phyloP scores from a whole-genome alignment of 176 grass and related monocot genomes.

The Carex parvula region DNA sequence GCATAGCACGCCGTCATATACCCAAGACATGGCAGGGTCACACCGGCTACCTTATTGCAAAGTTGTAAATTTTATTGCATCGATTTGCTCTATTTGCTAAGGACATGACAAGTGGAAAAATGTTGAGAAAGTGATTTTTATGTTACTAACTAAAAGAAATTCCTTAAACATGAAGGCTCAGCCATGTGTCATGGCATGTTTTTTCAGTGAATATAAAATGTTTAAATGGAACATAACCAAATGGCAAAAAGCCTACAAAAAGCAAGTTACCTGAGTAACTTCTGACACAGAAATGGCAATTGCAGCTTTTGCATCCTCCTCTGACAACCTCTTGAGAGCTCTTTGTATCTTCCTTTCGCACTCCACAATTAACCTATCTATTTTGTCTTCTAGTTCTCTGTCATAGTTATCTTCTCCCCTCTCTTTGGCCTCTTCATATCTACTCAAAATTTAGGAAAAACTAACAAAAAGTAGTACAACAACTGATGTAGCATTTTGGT shows the following conservation, averaged over 20 bases:
- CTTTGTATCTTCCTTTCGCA: constrained; percentile 98
- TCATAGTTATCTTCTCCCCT: constrained; percentile 86
- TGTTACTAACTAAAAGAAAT: not conserved
- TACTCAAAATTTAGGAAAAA: constrained; percentile 61
- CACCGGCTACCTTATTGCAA: not conserved
- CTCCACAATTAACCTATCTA: constrained; percentile 91
- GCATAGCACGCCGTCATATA: not conserved
- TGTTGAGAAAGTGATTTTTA: not conserved
- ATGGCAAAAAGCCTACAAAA: constrained; percentile 10
- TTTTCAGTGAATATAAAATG: constrained; percentile 7
- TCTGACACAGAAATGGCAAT: constrained; percentile 93
- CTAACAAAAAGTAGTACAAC: not conserved
- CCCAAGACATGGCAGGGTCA: not conserved
- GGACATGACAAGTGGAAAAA: not conserved
- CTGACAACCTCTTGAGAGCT: constrained; percentile 79
- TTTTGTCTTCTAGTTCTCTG: constrained; percentile 74
- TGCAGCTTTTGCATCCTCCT: constrained; percentile 88
- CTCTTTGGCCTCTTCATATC: constrained; percentile 87
- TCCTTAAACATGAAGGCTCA: not conserved
- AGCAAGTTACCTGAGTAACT: constrained; percentile 64
- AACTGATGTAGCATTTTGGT: not conserved
- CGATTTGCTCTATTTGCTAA: not conserved
- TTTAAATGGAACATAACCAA: constrained; percentile 13
- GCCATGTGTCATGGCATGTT: not conserved
- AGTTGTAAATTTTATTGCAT: not conserved